Evolutionary conservation across 768 basidiomycete species (phyloP), one percentile per base, ranked within the genome.

Genomic region (Mycena sanguinolenta): DNA sequence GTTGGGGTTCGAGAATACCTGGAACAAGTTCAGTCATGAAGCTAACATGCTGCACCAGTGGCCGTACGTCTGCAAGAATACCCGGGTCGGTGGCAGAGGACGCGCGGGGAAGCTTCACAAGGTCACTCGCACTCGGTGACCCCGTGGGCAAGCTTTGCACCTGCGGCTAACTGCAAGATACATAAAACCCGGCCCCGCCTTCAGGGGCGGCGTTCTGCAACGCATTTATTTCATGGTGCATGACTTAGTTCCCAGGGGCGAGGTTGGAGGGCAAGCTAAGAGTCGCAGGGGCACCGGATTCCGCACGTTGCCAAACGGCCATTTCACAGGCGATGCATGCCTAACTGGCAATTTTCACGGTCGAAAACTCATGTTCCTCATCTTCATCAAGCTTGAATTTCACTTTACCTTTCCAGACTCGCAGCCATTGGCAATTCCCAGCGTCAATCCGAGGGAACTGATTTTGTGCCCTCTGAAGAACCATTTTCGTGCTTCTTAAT

Each of bases 161-260:
- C 44, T 77, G 80, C 70, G 92, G 76, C 79, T 90, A 86, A 3
- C 86, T 83, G 78, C 94, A 95, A 30, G 88, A 87, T 0, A 92
- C 90, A 77, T 95, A 95, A 80, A 94, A 95, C 80, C 95, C 94
- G 0, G 92, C 93, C 23, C 91, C 92, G 7, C 90, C 89, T 21
- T 75, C 12, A 2, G 75, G 71, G n/a, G 76, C 83, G 8, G 86
- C 93, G 54, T 90, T 84, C 75, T 95, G 94, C 17, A 95, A 87
- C 13, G 91, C 90, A 77, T 95, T 90, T 79, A 95, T 91, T 77
- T 95, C 93, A 77, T 93, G 90, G 1, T 93, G 91, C 76, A 94
- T 78, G 67, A 95, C 82, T 78, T 95, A 95, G 73, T 91, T 88
- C 6, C 94, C 94, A 3, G 91, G 80, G 3, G 88, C 84, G 63